Percentiles rank a stretch among this genome's conserved stretches.
phyloP scores from a whole-genome alignment of 108 stramenopile species.

The Phaeodactylum tricornutum region DNA sequence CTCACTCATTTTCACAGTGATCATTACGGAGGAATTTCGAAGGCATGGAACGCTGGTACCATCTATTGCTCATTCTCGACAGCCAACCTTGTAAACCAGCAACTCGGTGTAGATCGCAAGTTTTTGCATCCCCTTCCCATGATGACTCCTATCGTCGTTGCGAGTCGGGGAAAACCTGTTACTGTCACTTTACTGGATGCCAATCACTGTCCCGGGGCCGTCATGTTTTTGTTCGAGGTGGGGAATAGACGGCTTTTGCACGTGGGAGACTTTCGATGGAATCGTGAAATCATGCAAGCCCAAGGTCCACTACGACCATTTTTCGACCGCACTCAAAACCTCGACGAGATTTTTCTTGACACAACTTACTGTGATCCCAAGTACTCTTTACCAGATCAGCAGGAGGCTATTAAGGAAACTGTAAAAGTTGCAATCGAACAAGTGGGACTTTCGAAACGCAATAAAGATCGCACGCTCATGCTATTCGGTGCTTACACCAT shows the following conservation, averaged over 20 bases:
- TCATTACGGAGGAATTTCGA: conserved; percentile 53
- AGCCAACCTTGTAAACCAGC: conserved; percentile 38
- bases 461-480: conserved; percentile 37
- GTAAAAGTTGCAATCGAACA: conserved; percentile 40
- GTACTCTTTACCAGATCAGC: conserved; percentile 46
- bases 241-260: conserved; percentile 46
- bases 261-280: conserved; percentile 68
- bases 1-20: conserved; percentile 65
- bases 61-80: conserved; percentile 67
- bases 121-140: conserved; percentile 64
- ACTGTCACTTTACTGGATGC: conserved; percentile 61
- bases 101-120: conserved; percentile 36
- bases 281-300: conserved; percentile 36
- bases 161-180: conserved; percentile 32
- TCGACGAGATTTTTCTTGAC: conserved; percentile 63
- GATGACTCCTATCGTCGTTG: conserved; percentile 45
- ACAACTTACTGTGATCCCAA: conserved; percentile 69
- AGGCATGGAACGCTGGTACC: conserved; percentile 58
- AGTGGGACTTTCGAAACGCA: conserved; percentile 18
- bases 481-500: conserved; percentile 92
- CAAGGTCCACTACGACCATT: conserved; percentile 24
- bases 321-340: not conserved
- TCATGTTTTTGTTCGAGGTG: conserved; percentile 83
- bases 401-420: conserved; percentile 39
- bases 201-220: conserved; percentile 79